A percentile compares a stretch with the other conserved stretches of the same genome.
These are phyloP conservation scores for Rasamsonia emersonii DNA, from an alignment of 2,329 filamentous ascomycete genomes.

Conservation along the genomic window DNA sequence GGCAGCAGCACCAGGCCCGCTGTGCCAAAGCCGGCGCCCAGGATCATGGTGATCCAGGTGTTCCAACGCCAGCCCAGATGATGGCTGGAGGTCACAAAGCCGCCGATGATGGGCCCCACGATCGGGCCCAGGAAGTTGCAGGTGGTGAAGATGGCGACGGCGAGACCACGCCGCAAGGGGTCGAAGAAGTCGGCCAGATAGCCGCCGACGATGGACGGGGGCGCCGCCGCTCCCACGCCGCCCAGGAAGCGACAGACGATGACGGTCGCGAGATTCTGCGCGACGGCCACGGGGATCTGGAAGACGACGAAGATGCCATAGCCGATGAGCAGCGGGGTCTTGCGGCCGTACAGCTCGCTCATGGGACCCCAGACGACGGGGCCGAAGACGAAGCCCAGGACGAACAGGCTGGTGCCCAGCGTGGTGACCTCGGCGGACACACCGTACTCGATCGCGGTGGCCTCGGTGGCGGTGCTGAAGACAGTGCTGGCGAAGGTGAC, in stretches of 20 bases:
- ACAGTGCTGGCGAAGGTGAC: slow-evolving; percentile 41
- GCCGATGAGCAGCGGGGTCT: slow-evolving; percentile 45
- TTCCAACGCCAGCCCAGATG: slow-evolving; percentile 15
- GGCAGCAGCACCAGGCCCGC: slow-evolving; percentile 21
- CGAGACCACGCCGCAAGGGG: slow-evolving; percentile 6
- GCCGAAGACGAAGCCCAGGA: slow-evolving; percentile 38
- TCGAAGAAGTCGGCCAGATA: slow-evolving; percentile 35
- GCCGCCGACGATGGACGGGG: slow-evolving; percentile 34
- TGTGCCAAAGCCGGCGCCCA: slow-evolving; percentile 14
- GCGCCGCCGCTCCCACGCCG: slow-evolving; percentile 35
- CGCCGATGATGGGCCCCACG: slow-evolving; percentile 16
- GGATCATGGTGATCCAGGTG: slow-evolving; percentile 12
- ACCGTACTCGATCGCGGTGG: slow-evolving; percentile 32
- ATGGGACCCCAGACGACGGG: slow-evolving; percentile 44
- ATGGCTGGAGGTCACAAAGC: slow-evolving; percentile 13
- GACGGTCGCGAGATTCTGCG: slow-evolving; percentile 36
- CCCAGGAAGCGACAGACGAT: slow-evolving; percentile 36
- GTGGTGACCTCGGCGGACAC: slow-evolving; percentile 41
- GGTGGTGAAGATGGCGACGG: slow-evolving; percentile 11
- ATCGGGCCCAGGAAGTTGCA: slow-evolving; percentile 18
- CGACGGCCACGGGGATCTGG: slow-evolving; percentile 46
- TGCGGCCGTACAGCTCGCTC: slow-evolving; percentile 40
- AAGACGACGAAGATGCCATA: slow-evolving; percentile 47
- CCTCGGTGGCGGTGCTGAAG: slow-evolving; percentile 35
- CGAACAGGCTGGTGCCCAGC: slow-evolving; percentile 41